Percentiles rank a stretch among this genome's conserved stretches.
Conservation (phyloP, 306 rosid genomes). For the Cyclanthera cordifolia region DNA sequence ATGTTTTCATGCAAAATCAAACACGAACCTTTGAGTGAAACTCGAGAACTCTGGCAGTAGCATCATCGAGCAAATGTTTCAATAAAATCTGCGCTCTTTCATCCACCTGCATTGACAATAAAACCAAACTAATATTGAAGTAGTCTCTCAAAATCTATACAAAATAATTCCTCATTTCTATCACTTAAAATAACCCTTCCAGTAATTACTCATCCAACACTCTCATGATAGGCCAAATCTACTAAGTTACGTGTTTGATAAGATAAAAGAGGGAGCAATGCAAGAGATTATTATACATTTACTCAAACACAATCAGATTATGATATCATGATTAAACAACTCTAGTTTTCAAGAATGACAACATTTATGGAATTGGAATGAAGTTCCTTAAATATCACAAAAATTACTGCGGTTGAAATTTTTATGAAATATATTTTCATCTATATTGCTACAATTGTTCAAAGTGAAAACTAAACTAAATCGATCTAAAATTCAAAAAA, state of each 20-base stretch:
- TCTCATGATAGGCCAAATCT: no score
- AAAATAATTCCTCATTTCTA: no score
- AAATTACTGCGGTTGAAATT: no score
- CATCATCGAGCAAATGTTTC: conserved; percentile 47
- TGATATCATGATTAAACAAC: neutral
- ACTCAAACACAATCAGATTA: neutral
- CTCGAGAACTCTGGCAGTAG: conserved; percentile 33
- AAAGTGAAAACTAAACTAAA: neutral
- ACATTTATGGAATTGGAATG: neutral
- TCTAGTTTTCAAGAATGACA: neutral
- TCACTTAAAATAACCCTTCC: no score
- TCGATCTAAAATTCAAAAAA: neutral
- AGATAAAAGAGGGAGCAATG: no score
- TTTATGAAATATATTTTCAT: neutral
- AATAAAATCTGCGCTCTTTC: conserved; percentile 36
- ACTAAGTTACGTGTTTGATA: no score
- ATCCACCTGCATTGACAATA: conserved; percentile 20
- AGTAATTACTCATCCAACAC: no score
- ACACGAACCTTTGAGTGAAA: conserved; percentile 32
- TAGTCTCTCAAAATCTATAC: no score
- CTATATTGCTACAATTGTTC: neutral
- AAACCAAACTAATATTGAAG: conserved; percentile 8
- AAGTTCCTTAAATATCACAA: neutral
- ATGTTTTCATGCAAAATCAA: neutral
- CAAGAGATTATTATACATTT: no score